Base-by-base conservation (phyloP, 2,329 filamentous ascomycete species). In the Sclerotinia glacialis region DNA sequence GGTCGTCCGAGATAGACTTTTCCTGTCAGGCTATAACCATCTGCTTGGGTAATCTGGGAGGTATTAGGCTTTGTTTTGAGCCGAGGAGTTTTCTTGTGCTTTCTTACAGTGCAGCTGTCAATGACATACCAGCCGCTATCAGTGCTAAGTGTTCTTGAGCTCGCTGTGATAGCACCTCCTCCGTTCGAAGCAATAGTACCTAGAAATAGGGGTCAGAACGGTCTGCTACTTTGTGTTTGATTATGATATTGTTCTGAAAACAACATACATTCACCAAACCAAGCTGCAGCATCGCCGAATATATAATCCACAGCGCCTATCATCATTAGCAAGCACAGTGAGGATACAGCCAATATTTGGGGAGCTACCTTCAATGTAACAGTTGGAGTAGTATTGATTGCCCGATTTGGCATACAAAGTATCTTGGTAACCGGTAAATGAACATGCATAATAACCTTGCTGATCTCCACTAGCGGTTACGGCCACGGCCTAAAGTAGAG, bases 351-450 rank as follows among this genome's bases (percentile, higher is more conserved):
- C 0, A 21, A 14, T 53, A 2, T 21, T 23, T 9, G 11, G 14
- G 37, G 16, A 14, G 16, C 21, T n/a, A 47, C 84, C 84, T 54
- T 82, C 80, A 69, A 87, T 85, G 65, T 83, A 80, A 67, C 80
- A 80, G 67, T 82, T 82, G 44, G 82, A 82, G 71, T 85, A 87
- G 53, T 86, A 73, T 70, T 86, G 80, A 66, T 79, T 77, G 70
- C 85, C 85, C 61, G 77, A 77, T 71, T 84, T 77, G 58, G 76
- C 72, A 37, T 82, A 77, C 52, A 83, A 67, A 1, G 84, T 85
- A 73, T 86, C 85, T 72, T 87, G 83, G 70, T 79, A 83, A 12
- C 83, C 83, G 37, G 78, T 78, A 71, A 87, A 79, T 64, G 80
- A 76, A 68, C 81, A 83, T 31, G 77, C 83, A 69, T 86, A 86